Percentiles rank a stretch among this genome's conserved stretches.
phyloP scores from a whole-genome alignment of 139 green algal genomes.

The Penium margaritaceum region DNA sequence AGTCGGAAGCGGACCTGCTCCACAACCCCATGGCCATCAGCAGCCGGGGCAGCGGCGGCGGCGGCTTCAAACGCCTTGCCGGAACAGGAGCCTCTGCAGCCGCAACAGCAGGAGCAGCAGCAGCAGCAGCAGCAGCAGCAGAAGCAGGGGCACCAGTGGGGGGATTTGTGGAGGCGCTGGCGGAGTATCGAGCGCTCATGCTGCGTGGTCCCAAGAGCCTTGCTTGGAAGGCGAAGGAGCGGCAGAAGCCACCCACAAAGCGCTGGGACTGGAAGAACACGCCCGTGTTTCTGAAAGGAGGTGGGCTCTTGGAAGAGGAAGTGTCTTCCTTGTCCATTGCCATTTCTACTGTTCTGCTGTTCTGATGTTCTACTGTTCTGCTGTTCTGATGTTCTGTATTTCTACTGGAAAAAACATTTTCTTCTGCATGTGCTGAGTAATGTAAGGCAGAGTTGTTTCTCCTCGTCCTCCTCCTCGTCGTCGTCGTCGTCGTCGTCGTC shows the following conservation, averaged over 20 bases:
- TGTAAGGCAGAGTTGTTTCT: not conserved
- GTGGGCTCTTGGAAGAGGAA: conserved; percentile 23
- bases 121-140: not conserved
- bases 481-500: not conserved
- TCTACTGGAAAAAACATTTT: not conserved
- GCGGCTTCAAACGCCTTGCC: too few relatives aligned
- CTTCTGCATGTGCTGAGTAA: too few relatives aligned
- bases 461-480: not conserved
- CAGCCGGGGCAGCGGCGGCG: not conserved
- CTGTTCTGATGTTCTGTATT: not conserved
- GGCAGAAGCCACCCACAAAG: conserved; percentile 13
- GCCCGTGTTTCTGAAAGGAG: conserved; percentile 27
- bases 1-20: conserved; percentile 31
- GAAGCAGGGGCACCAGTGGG: not conserved
- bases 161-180: not conserved
- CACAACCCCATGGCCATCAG: too few relatives aligned
- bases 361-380: not conserved
- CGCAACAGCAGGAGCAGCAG: not conserved
- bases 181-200: conserved; percentile 3
- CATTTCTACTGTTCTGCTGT: not conserved
- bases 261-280: conserved; percentile 19
- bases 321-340: too few relatives aligned
- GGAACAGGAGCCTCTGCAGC: not conserved
- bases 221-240: not conserved
- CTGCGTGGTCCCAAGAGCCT: not conserved